A percentile compares a stretch with the other conserved stretches of the same genome.
Conservation (phyloP, 2,329 filamentous ascomycete species). For the Fusarium pseudocircinatum region DNA sequence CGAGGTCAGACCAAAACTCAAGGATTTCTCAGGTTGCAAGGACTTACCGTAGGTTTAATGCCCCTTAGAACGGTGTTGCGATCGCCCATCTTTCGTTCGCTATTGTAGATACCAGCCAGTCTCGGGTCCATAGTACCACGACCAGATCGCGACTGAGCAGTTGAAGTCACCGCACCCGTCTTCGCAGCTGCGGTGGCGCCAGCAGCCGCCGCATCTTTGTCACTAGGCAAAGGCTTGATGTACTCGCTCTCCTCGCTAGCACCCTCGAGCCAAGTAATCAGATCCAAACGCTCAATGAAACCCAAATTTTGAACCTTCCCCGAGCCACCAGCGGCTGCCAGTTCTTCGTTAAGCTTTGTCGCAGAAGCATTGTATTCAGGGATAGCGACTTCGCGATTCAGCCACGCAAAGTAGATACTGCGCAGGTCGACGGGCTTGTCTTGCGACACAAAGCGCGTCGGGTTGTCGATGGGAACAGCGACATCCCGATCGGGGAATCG, state of each 20-base stretch:
- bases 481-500: conserved; percentile 73
- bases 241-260: conserved; percentile 91
- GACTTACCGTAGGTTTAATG: conserved; percentile 83
- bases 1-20: conserved; percentile 10
- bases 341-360: conserved; percentile 80
- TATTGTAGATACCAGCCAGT: conserved; percentile 87
- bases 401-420: conserved; percentile 96
- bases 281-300: conserved; percentile 89
- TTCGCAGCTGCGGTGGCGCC: conserved; percentile 51
- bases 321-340: conserved; percentile 67
- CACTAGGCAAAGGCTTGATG: conserved; percentile 83
- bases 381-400: conserved; percentile 89
- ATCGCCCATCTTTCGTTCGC: conserved; percentile 91
- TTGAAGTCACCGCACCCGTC: conserved; percentile 54
- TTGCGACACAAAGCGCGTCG: conserved; percentile 88
- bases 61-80: conserved; percentile 88
- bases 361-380: conserved; percentile 91
- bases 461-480: conserved; percentile 73
- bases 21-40: neutral
- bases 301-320: conserved; percentile 85
- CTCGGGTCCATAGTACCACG: conserved; percentile 81
- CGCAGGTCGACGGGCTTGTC: conserved; percentile 83
- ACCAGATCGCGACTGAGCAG: conserved; percentile 61
- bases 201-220: conserved; percentile 57
- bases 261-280: conserved; percentile 93